Base-by-base conservation (phyloP, 768 basidiomycete genomes). In the Cyathus striatus region DNA sequence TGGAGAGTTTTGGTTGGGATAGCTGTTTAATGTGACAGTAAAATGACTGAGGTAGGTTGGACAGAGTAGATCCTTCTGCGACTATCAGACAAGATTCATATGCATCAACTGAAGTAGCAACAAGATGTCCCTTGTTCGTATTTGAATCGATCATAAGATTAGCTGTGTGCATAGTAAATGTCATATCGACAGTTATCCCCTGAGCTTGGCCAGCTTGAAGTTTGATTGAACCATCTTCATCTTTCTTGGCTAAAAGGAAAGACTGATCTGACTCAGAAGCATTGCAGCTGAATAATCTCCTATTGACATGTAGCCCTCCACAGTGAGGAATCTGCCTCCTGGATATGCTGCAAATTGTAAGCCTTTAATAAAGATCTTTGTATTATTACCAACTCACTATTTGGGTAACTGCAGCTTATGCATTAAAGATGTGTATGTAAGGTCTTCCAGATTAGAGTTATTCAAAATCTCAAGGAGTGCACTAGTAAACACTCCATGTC, bases 11-110 rank as follows among this genome's bases (percentile, higher is more conserved):
- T 12, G 44, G 44, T 4, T 43, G 42, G 2, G 40, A 51, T 4
- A 42, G 47, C 25, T 52, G 43, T n/a, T 47, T 43, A 13, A 60
- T 40, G 23, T 54, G 54, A 32, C 53, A 57, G 42, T 63, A 64
- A 41, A 62, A 64, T 6, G 52, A 41, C 5, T 22, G 23, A 2
- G 51, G 56, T 13, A 51, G 40, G 5, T 22, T 22, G 24, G 53
- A 50, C 22, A 22, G 22, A 6, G 43, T 18, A 6, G 45, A 24
- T 0, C 21, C 40, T 12, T 30, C 26, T 3, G 43, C 23, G 5
- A 45, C 33, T 5, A 36, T 25, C 7, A 66, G 46, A 1, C 22
- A 41, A 1, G 63, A 59, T 6, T 48, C 41, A 40, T 56, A 37
- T 22, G 26, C 16, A 26, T 45, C 44, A 5, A 44, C 43, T 6